Conservation (phyloP, 768 basidiomycete species). For the Brasilioporus rufonigricans region DNA sequence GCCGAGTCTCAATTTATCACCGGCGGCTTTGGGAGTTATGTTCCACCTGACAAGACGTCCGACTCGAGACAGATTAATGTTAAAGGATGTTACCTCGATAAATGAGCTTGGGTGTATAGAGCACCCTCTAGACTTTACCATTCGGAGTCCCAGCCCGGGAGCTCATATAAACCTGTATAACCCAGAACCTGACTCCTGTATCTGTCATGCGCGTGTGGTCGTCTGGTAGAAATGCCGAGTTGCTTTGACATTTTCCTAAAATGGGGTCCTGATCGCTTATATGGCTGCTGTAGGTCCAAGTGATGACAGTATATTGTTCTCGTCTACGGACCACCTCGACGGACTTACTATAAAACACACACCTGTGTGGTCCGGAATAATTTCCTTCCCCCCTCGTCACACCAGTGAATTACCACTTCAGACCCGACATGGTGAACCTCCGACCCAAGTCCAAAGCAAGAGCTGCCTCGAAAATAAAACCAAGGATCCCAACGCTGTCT, state of each 20-base stretch:
- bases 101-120: not conserved
- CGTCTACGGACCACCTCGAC: not conserved
- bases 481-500: not conserved
- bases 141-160: not conserved
- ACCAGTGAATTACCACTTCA: not conserved
- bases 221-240: not conserved
- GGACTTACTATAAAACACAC: not conserved
- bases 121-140: not conserved
- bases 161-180: not conserved
- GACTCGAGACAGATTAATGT: no score
- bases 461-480: not conserved
- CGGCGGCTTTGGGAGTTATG: not conserved
- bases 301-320: not conserved
- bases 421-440: conserved; percentile 5
- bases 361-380: not conserved
- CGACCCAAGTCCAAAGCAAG: conserved; percentile 10
- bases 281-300: not conserved
- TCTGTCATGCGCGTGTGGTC: not conserved
- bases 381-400: not conserved
- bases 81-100: not conserved
- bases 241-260: not conserved
- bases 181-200: no score
- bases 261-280: not conserved
- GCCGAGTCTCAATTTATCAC: not conserved
- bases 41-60: not conserved